Evolutionary conservation across 352 stramenopile species (phyloP).

Genomic region (Pythium angustatum): DNA sequence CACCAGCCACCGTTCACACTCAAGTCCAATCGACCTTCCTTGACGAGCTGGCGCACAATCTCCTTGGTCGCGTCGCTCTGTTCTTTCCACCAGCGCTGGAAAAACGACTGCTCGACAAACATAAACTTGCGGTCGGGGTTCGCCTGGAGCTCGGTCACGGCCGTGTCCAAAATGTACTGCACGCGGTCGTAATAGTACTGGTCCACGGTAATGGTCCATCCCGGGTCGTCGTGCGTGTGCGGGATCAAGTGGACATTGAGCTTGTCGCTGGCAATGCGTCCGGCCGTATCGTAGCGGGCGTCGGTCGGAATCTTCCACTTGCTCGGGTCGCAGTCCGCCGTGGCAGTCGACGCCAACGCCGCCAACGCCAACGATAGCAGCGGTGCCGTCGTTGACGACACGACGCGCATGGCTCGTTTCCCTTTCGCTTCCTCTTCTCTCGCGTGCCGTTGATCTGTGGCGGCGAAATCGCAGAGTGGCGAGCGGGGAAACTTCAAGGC

Average conservation of each 20-base stretch:
- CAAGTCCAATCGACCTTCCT: constrained; percentile 91
- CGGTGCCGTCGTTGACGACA: no score
- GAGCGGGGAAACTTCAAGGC: constrained; percentile 30
- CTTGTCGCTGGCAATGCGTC: constrained; percentile 52
- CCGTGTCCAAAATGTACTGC: constrained; percentile 95
- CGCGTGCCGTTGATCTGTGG: background rate
- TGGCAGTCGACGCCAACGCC: background rate
- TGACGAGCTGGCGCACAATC: constrained; percentile 87
- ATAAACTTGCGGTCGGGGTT: constrained; percentile 94
- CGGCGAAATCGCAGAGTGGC: constrained; percentile 23
- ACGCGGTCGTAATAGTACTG: constrained; percentile 96
- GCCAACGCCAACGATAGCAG: constrained; percentile 23
- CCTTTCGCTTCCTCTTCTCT: background rate
- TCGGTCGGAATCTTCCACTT: constrained; percentile 69
- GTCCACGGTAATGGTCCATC: constrained; percentile 97
- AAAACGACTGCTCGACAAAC: constrained; percentile 95
- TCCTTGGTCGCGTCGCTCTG: constrained; percentile 74
- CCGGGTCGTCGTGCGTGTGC: constrained; percentile 96
- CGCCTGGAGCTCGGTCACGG: constrained; percentile 82
- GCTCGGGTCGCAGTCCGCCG: constrained; percentile 47
- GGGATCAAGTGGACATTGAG: constrained; percentile 97
- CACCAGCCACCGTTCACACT: constrained; percentile 96
- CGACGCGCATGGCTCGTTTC: constrained; percentile 22
- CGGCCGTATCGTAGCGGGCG: constrained; percentile 69
- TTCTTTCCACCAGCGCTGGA: constrained; percentile 96